phyloP scores from a whole-genome alignment of 2,329 filamentous ascomycete genomes.

The Sclerotinia borealis region DNA sequence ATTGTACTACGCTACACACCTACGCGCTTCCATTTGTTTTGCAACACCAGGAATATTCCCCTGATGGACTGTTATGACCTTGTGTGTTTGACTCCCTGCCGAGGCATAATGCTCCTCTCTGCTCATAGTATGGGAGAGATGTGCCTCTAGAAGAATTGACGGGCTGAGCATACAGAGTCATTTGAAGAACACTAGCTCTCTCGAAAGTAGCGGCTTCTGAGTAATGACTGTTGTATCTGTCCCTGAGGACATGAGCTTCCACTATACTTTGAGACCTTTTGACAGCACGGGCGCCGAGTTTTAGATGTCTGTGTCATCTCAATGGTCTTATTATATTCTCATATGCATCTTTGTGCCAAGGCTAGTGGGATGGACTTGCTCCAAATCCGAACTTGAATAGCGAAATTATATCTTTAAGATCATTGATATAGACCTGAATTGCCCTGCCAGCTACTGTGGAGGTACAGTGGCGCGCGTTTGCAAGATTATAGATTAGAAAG shows the following conservation, averaged over 20 bases:
- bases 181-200: background rate
- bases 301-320: background rate
- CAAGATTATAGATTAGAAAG: background rate
- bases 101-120: background rate
- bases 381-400: background rate
- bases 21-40: too few species aligned
- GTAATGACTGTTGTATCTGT: background rate
- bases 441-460: background rate
- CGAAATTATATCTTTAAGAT: background rate
- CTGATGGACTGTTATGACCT: too few species aligned
- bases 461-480: background rate
- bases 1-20: too few species aligned
- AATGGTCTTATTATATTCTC: background rate
- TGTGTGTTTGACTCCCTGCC: too few species aligned
- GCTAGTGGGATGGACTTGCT: background rate
- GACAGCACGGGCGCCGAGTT: too few species aligned
- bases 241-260: background rate
- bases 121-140: background rate
- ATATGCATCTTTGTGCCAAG: background rate
- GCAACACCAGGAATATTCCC: background rate
- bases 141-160: background rate
- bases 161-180: background rate
- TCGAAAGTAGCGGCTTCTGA: background rate
- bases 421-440: background rate
- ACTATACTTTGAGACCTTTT: background rate